Percentiles rank a stretch among this genome's conserved stretches.
Evolutionary conservation across 83 land plant genomes (phyloP).

Genomic region (Picea mariana): DNA sequence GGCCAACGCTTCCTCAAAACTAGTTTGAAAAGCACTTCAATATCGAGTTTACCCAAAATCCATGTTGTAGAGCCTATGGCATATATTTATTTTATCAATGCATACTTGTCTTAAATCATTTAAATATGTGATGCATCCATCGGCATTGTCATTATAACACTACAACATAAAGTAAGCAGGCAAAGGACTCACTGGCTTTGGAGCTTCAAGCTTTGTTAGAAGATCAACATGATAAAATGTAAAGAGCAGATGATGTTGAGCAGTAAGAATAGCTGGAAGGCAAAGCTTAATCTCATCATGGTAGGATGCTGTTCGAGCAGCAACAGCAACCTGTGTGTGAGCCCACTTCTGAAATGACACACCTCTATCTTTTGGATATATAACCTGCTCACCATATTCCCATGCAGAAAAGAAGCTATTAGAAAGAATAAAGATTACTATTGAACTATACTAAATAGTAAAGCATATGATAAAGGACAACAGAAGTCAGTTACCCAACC

Average conservation of each 20-base stretch:
- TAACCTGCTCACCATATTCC: constrained; percentile 48
- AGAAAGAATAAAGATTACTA: background rate
- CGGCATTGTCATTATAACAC: background rate
- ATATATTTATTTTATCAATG: background rate
- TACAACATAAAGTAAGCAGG: constrained; percentile 14
- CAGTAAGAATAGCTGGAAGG: constrained; percentile 78
- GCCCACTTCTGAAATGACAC: constrained; percentile 66
- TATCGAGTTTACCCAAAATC: background rate
- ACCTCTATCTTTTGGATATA: constrained; percentile 69
- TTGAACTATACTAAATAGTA: background rate
- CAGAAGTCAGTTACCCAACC: constrained; percentile 37
- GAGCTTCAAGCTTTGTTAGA: constrained; percentile 90
- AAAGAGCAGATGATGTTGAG: constrained; percentile 86
- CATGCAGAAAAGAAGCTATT: constrained; percentile 4
- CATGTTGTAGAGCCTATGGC: background rate
- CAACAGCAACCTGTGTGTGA: constrained; percentile 91
- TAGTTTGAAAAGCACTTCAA: background rate
- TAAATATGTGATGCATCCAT: too few relatives aligned
- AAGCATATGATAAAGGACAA: background rate
- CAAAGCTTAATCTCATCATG: constrained; percentile 93
- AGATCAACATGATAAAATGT: constrained; percentile 95
- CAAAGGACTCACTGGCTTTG: constrained; percentile 84
- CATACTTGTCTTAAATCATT: background rate
- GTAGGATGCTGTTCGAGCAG: constrained; percentile 74
- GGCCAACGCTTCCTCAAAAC: background rate